Evolutionary conservation across 345 rosid species (phyloP).

Genomic region (Noccaea bulbosa): DNA sequence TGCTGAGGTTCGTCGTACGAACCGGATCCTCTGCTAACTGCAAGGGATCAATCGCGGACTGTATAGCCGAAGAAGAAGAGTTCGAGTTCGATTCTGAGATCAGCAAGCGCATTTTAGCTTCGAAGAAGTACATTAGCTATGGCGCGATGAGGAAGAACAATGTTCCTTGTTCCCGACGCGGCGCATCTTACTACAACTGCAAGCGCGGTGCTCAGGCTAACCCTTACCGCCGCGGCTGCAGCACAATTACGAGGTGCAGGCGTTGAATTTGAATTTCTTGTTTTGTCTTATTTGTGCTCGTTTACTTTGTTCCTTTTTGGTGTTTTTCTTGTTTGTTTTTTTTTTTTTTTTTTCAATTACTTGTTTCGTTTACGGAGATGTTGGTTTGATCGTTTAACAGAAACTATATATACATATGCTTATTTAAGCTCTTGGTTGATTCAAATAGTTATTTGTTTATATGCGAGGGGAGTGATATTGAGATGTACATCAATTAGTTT

Average conservation of each 20-base stretch:
- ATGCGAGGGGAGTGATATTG: not conserved
- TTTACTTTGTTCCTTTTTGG: not conserved
- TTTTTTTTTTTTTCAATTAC: too few species aligned
- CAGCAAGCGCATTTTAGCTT: slow-evolving; percentile 73
- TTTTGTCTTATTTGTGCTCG: not conserved
- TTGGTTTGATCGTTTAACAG: slow-evolving; percentile 1
- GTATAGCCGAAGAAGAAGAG: slow-evolving; percentile 65
- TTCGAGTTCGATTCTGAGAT: slow-evolving; percentile 69
- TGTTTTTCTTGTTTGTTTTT: not conserved
- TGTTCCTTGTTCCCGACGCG: slow-evolving; percentile 86
- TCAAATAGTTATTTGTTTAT: not conserved
- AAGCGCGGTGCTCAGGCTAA: slow-evolving; percentile 64
- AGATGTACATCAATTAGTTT: not conserved
- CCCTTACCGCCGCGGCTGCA: slow-evolving; percentile 84
- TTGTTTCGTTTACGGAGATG: not conserved
- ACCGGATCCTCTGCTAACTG: slow-evolving; percentile 44
- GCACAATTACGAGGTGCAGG: slow-evolving; percentile 77
- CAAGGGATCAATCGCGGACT: slow-evolving; percentile 53
- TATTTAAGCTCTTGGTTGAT: not conserved
- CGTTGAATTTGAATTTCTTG: slow-evolving; percentile 36
- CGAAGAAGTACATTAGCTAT: slow-evolving; percentile 74
- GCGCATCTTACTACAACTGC: slow-evolving; percentile 91
- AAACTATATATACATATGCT: not conserved
- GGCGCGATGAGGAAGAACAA: slow-evolving; percentile 77
- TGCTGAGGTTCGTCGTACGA: slow-evolving; percentile 51